Conservation (phyloP, 2,329 filamentous ascomycete genomes). For the Xylariaceae sp. region DNA sequence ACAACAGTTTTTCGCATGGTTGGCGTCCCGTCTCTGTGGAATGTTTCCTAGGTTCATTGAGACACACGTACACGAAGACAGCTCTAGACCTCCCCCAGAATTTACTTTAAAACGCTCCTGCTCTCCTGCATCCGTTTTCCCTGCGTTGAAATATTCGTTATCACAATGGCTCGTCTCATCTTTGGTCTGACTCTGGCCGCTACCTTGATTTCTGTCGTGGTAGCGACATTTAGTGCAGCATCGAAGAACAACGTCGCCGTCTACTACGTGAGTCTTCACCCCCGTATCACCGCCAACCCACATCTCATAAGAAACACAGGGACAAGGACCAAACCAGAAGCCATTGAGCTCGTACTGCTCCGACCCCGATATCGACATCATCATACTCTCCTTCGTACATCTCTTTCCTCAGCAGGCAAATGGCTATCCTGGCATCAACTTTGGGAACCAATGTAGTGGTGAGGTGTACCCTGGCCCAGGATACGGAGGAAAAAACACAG, state of each 20-base stretch:
- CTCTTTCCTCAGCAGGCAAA: conserved; percentile 47
- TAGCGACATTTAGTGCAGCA: conserved; percentile 34
- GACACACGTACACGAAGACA: neutral
- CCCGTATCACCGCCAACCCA: neutral
- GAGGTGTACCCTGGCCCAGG: conserved; percentile 37
- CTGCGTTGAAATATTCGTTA: neutral
- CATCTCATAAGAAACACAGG: conserved; percentile 32
- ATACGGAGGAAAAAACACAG: conserved; percentile 36
- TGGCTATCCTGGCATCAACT: conserved; percentile 45
- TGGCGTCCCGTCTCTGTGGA: neutral
- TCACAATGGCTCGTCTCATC: conserved; percentile 24
- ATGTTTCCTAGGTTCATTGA: neutral
- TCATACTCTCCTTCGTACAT: conserved; percentile 47
- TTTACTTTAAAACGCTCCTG: neutral
- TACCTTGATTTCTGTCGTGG: conserved; percentile 18
- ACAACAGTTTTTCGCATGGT: neutral
- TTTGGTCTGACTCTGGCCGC: conserved; percentile 19
- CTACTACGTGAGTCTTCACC: conserved; percentile 42
- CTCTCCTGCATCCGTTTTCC: neutral
- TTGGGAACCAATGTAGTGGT: conserved; percentile 45
- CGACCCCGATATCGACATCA: conserved; percentile 44
- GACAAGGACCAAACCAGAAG: conserved; percentile 43
- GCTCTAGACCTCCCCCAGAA: neutral
- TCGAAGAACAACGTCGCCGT: conserved; percentile 45
- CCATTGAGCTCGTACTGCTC: conserved; percentile 44